Conservation (phyloP, 257 asterid species). For the Forsythia viridissima region DNA sequence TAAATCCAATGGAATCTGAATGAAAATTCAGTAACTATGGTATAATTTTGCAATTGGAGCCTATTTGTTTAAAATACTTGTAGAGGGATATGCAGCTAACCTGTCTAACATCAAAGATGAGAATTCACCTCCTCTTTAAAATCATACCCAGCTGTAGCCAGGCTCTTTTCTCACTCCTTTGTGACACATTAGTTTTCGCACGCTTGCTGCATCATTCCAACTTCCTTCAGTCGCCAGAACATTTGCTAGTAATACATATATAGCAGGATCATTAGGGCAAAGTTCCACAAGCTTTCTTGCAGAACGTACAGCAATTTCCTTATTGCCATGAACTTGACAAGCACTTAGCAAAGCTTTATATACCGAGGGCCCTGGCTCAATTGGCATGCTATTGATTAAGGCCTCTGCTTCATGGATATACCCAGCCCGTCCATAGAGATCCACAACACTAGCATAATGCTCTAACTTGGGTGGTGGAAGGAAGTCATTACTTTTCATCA, state of each 20-base stretch:
- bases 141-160: constrained; percentile 59
- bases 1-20: background rate
- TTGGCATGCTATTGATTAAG: constrained; percentile 52
- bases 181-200: constrained; percentile 45
- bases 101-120: background rate
- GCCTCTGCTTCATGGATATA: constrained; percentile 55
- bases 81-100: background rate
- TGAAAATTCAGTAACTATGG: background rate
- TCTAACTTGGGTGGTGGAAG: constrained; percentile 44
- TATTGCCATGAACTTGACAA: constrained; percentile 53
- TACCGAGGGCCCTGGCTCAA: constrained; percentile 46
- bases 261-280: constrained; percentile 59
- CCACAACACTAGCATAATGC: constrained; percentile 68
- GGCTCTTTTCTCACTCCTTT: constrained; percentile 53
- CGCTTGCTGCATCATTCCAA: constrained; percentile 57
- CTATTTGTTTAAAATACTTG: background rate
- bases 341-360: constrained; percentile 57
- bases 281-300: constrained; percentile 56
- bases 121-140: background rate
- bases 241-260: constrained; percentile 53
- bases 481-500: constrained; percentile 42
- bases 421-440: constrained; percentile 66
- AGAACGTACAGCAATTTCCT: constrained; percentile 45
- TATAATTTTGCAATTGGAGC: background rate
- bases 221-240: constrained; percentile 60